Conservation (phyloP, 148 eudicot genomes). For the Heliosperma pusillum region DNA sequence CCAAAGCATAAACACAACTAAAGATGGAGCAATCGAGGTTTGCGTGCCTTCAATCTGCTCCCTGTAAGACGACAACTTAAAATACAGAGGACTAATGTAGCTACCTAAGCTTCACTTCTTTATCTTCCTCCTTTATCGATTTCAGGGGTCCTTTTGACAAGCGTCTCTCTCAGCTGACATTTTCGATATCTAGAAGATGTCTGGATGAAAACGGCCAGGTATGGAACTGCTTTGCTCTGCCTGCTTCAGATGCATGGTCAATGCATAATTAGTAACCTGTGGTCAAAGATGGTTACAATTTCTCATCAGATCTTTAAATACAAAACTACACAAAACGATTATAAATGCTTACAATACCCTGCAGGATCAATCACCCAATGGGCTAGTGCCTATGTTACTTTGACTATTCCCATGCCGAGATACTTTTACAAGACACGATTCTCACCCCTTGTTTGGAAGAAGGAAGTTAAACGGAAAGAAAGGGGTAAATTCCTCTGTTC, state of each 20-base stretch:
- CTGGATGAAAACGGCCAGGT: conserved; percentile 61
- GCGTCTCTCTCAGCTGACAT: not conserved
- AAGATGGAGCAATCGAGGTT: not conserved
- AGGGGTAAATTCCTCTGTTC: too few relatives aligned
- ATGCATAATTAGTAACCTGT: conserved; percentile 74
- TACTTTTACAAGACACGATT: too few relatives aligned
- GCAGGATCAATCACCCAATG: not conserved
- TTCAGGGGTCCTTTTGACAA: not conserved
- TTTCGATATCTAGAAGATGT: conserved; percentile 39
- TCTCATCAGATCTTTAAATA: not conserved
- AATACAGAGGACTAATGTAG: not conserved
- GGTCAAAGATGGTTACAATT: conserved; percentile 3
- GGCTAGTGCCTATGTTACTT: too few relatives aligned
- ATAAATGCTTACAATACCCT: not conserved
- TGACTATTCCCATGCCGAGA: too few relatives aligned
- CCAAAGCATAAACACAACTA: not conserved
- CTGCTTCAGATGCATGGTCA: conserved; percentile 63
- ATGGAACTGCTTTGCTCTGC: conserved; percentile 63
- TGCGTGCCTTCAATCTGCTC: not conserved
- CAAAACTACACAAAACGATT: not conserved
- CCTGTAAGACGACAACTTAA: conserved; percentile 9
- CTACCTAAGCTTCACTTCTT: conserved; percentile 9
- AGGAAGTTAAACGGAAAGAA: too few relatives aligned
- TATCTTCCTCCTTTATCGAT: not conserved
- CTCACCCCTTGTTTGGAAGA: too few relatives aligned